Conservation (phyloP, 352 stramenopile genomes). For the Phytophthora sp. region DNA sequence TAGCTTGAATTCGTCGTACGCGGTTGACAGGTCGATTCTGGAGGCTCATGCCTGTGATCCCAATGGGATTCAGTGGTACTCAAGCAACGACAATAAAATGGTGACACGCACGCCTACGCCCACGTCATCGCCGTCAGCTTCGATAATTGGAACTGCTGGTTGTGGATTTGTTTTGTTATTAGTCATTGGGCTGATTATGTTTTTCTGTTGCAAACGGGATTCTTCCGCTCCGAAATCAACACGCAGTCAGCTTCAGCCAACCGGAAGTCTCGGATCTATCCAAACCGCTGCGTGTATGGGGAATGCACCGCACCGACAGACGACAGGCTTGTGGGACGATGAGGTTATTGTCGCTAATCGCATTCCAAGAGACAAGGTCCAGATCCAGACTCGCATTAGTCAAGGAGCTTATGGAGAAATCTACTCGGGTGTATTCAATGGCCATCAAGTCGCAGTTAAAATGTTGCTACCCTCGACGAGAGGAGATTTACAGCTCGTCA, state of each 20-base stretch:
- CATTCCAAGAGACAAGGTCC: conserved; percentile 38
- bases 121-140: not conserved
- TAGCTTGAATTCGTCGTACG: not conserved
- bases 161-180: conserved; percentile 1
- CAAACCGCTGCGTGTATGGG: not conserved
- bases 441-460: conserved; percentile 50
- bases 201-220: conserved; percentile 9
- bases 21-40: not conserved
- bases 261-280: not conserved
- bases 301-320: not conserved
- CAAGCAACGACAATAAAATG: conserved; percentile 5
- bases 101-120: not conserved
- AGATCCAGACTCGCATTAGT: conserved; percentile 28
- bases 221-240: not conserved
- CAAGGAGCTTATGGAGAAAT: conserved; percentile 55
- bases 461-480: conserved; percentile 19
- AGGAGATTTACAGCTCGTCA: conserved; percentile 1
- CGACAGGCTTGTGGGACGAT: conserved; percentile 35
- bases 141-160: not conserved
- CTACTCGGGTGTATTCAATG: conserved; percentile 42
- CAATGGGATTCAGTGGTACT: conserved; percentile 14
- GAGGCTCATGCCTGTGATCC: not conserved
- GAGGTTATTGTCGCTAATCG: conserved; percentile 34
- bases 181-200: not conserved
- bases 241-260: conserved; percentile 10